These are phyloP conservation scores for Arthrinium phaeospermum DNA, from an alignment of 2,329 filamentous ascomycete genomes.

Conservation along the genomic window DNA sequence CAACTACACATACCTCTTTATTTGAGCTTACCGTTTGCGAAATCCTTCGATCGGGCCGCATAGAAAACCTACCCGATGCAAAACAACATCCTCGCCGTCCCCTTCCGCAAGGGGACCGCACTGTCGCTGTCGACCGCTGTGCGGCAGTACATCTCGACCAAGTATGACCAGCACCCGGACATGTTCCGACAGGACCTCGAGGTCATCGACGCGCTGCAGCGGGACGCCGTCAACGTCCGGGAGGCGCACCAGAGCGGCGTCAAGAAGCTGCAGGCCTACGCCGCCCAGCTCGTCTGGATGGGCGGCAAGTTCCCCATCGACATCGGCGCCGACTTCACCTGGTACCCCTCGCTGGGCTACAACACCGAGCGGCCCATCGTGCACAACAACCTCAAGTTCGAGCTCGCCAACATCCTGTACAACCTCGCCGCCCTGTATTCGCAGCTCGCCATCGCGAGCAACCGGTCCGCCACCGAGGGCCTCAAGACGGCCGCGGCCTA, in stretches of 20 bases:
- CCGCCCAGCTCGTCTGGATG: slow-evolving; percentile 91
- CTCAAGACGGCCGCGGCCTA: slow-evolving; percentile 89
- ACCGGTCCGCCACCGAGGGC: slow-evolving; percentile 79
- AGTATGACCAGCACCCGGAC: slow-evolving; percentile 98
- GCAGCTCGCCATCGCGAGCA: slow-evolving; percentile 83
- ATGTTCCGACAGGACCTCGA: slow-evolving; percentile 91
- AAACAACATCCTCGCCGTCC: slow-evolving; percentile 73
- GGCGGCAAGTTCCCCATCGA: slow-evolving; percentile 96
- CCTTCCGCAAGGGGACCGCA: slow-evolving; percentile 84
- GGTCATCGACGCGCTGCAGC: slow-evolving; percentile 81
- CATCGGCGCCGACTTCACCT: slow-evolving; percentile 93
- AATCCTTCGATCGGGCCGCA: background rate
- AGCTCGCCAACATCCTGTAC: slow-evolving; percentile 90
- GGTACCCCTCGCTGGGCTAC: slow-evolving; percentile 94
- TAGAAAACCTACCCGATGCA: slow-evolving; percentile 13
- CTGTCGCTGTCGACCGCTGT: slow-evolving; percentile 83
- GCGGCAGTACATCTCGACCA: slow-evolving; percentile 92
- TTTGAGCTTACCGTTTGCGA: background rate
- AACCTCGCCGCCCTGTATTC: slow-evolving; percentile 94
- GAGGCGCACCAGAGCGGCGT: slow-evolving; percentile 89
- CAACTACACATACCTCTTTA: background rate
- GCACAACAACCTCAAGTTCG: slow-evolving; percentile 74
- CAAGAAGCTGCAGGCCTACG: slow-evolving; percentile 87
- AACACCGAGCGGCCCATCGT: slow-evolving; percentile 76
- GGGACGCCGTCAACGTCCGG: slow-evolving; percentile 84